These are phyloP conservation scores for Fusarium foetens DNA, from an alignment of 2,329 filamentous ascomycete species.

Conservation along the genomic window DNA sequence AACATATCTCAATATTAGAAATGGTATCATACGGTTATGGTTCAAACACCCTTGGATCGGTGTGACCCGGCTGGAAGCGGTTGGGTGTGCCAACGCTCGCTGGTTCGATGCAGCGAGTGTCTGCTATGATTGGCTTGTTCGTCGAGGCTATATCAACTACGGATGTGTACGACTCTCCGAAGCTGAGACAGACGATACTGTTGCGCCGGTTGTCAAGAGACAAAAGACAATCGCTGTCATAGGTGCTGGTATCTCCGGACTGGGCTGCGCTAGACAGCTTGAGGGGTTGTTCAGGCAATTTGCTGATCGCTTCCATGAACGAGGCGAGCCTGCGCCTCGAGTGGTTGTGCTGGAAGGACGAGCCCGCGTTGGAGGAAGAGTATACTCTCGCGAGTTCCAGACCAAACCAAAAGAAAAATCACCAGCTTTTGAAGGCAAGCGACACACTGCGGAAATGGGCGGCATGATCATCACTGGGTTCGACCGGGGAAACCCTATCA, in stretches of 20 bases:
- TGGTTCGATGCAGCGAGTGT: constrained; percentile 91
- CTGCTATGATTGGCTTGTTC: constrained; percentile 91
- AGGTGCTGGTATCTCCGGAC: constrained; percentile 92
- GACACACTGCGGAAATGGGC: constrained; percentile 92
- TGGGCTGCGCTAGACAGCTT: constrained; percentile 91
- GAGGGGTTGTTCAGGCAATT: constrained; percentile 88
- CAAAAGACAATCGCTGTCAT: constrained; percentile 85
- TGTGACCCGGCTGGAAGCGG: constrained; percentile 84
- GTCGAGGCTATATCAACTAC: constrained; percentile 95
- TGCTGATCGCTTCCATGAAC: constrained; percentile 70
- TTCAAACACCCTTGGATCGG: constrained; percentile 83
- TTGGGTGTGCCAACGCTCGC: constrained; percentile 87
- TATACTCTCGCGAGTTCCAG: constrained; percentile 82
- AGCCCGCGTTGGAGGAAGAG: constrained; percentile 86
- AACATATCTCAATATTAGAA: constrained; percentile 94
- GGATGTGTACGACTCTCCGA: constrained; percentile 78
- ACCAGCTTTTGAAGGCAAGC: constrained; percentile 64
- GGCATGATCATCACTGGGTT: constrained; percentile 99
- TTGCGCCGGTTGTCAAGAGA: constrained; percentile 53
- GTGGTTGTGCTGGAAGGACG: constrained; percentile 89
- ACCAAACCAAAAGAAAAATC: constrained; percentile 65
- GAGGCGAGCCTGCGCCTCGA: constrained; percentile 74
- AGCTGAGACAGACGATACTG: constrained; percentile 56
- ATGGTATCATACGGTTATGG: constrained; percentile 93
- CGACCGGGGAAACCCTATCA: constrained; percentile 92